A percentile compares a stretch with the other conserved stretches of the same genome.
Conservation (phyloP, 257 asterid species). For the Cinchona pubescens region DNA sequence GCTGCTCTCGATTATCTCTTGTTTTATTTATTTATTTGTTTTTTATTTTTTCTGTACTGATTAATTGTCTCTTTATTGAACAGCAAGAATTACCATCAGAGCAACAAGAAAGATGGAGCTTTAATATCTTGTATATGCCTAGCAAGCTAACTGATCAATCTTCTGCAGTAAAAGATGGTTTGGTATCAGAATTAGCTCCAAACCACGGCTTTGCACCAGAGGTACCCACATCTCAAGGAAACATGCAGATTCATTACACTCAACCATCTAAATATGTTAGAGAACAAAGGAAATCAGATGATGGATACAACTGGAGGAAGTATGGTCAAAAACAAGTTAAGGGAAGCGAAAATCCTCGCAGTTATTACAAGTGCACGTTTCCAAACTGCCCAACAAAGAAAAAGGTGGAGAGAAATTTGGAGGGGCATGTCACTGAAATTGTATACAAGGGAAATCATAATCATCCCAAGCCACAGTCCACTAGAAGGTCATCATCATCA, state of each 20-base stretch:
- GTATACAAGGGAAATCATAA: constrained; percentile 87
- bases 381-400: constrained; percentile 86
- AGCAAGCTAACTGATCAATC: constrained; percentile 33
- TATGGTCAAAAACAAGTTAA: constrained; percentile 85
- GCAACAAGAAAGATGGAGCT: constrained; percentile 34
- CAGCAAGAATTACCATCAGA: constrained; percentile 48
- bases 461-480: constrained; percentile 87
- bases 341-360: constrained; percentile 86
- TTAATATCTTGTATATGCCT: constrained; percentile 18
- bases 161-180: constrained; percentile 22
- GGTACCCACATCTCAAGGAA: constrained; percentile 28
- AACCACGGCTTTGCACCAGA: constrained; percentile 26
- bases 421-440: constrained; percentile 82
- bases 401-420: constrained; percentile 73
- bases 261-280: constrained; percentile 55
- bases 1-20: neutral
- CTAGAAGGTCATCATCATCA: constrained; percentile 65
- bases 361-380: constrained; percentile 78
- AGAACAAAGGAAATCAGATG: constrained; percentile 74
- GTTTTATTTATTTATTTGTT: too few relatives aligned
- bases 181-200: constrained; percentile 31
- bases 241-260: constrained; percentile 29
- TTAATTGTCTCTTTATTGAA: neutral
- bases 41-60: neutral
- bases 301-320: constrained; percentile 87